Evolutionary conservation across 495 filamentous ascomycete species (phyloP).

Genomic region (Aspergillus wentii): DNA sequence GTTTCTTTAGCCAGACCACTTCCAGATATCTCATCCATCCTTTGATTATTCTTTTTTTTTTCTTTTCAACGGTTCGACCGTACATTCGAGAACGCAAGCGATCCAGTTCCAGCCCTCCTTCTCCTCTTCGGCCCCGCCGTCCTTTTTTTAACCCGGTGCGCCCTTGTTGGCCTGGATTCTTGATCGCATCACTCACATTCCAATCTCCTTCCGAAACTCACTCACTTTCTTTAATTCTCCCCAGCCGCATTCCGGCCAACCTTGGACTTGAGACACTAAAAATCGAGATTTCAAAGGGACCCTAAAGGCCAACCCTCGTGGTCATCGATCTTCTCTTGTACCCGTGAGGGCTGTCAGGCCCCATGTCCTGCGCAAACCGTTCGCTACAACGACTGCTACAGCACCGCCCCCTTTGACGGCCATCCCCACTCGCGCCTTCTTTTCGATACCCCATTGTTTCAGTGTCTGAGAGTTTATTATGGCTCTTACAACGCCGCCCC

Average conservation of each 20-base stretch:
- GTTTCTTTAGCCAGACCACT: too few relatives aligned
- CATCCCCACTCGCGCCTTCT: not conserved
- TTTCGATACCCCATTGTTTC: conserved; percentile 1
- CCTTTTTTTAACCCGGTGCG: too few relatives aligned
- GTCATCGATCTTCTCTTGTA: conserved; percentile 2
- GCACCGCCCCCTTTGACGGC: conserved; percentile 4
- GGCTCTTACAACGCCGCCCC: conserved; percentile 34
- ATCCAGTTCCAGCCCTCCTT: not conserved
- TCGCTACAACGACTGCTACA: conserved; percentile 2
- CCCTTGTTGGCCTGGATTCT: too few relatives aligned
- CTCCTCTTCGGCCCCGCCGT: not conserved
- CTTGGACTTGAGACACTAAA: too few relatives aligned
- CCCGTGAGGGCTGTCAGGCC: conserved; percentile 23
- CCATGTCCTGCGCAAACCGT: conserved; percentile 23
- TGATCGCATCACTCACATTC: too few relatives aligned
- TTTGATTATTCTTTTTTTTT: not conserved
- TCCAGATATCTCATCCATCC: not conserved
- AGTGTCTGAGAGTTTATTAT: conserved; percentile 16
- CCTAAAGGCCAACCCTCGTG: not conserved
- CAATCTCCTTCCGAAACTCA: too few relatives aligned
- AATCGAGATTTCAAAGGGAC: too few relatives aligned
- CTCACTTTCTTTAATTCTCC: too few relatives aligned
- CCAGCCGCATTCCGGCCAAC: not conserved
- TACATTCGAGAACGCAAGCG: not conserved
- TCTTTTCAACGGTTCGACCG: not conserved